These are phyloP conservation scores for Astragalus membranaceus DNA, from an alignment of 306 rosid genomes.

Conservation along the genomic window DNA sequence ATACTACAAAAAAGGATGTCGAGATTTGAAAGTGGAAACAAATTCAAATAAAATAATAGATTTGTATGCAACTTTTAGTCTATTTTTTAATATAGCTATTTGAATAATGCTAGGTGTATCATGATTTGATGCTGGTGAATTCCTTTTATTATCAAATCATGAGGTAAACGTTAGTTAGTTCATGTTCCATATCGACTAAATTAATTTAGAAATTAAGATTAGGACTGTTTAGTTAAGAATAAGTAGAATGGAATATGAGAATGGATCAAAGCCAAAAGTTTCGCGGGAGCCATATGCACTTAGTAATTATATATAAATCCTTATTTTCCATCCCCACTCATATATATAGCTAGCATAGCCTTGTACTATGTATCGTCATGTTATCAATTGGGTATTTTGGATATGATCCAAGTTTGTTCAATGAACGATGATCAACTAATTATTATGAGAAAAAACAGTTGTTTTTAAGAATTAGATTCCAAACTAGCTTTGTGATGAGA, in stretches of 20 bases:
- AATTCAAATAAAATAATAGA: too few relatives aligned
- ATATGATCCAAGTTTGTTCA: slow-evolving; percentile 20
- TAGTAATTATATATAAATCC: neutral
- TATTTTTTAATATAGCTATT: too few relatives aligned
- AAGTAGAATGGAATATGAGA: slow-evolving; percentile 27
- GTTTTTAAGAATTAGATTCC: slow-evolving; percentile 25
- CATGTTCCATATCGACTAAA: slow-evolving; percentile 20
- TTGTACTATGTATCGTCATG: slow-evolving; percentile 11
- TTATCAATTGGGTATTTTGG: slow-evolving; percentile 16
- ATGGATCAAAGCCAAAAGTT: slow-evolving; percentile 43
- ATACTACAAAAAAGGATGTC: too few relatives aligned
- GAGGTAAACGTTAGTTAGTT: slow-evolving; percentile 14
- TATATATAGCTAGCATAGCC: neutral
- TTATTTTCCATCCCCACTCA: neutral
- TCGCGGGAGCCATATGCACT: slow-evolving; percentile 28
- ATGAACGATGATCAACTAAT: slow-evolving; percentile 14
- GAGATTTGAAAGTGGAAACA: too few relatives aligned
- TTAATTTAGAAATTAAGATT: slow-evolving; percentile 21
- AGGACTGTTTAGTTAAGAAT: slow-evolving; percentile 25
- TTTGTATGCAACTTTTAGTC: too few relatives aligned
- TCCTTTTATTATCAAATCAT: too few relatives aligned
- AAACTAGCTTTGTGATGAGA: slow-evolving; percentile 5
- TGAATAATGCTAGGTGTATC: too few relatives aligned
- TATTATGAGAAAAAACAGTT: slow-evolving; percentile 19
- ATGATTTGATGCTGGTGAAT: too few relatives aligned